Conservation (phyloP, 228 moss, liverwort and hornwort genomes). For the Sphagnum fallax region DNA sequence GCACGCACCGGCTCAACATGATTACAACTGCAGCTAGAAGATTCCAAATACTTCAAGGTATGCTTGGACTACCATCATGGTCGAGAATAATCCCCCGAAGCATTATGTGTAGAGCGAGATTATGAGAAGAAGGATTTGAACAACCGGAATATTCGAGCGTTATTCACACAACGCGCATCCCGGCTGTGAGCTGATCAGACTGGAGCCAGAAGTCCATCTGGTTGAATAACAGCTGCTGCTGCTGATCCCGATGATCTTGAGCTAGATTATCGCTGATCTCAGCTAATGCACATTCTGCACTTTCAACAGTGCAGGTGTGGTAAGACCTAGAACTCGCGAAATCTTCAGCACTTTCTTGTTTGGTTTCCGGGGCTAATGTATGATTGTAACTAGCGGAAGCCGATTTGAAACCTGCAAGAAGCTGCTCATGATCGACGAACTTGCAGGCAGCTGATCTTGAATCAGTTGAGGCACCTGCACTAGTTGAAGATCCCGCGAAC, state of each 20-base stretch:
- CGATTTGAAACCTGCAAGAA: not conserved
- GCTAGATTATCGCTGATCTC: no score
- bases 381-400: not conserved
- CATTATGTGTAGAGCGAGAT: no score
- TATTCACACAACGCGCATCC: no score
- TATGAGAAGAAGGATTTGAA: no score
- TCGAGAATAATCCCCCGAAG: no score
- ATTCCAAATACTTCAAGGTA: no score
- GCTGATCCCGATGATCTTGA: not conserved
- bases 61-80: no score
- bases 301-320: not conserved
- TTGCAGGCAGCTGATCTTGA: not conserved
- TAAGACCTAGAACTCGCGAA: not conserved
- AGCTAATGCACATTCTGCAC: not conserved
- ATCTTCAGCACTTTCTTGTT: not conserved
- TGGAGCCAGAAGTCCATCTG: constrained; percentile 10
- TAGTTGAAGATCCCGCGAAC: not conserved
- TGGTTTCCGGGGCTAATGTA: not conserved
- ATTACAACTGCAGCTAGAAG: no score
- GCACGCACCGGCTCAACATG: no score
- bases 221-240: not conserved
- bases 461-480: no score
- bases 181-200: no score
- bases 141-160: no score
- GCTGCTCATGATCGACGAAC: not conserved